A percentile compares a stretch with the other conserved stretches of the same genome.
Evolutionary conservation across 2,329 filamentous ascomycete genomes (phyloP).

Genomic region (Berkeleyomyces basicola): DNA sequence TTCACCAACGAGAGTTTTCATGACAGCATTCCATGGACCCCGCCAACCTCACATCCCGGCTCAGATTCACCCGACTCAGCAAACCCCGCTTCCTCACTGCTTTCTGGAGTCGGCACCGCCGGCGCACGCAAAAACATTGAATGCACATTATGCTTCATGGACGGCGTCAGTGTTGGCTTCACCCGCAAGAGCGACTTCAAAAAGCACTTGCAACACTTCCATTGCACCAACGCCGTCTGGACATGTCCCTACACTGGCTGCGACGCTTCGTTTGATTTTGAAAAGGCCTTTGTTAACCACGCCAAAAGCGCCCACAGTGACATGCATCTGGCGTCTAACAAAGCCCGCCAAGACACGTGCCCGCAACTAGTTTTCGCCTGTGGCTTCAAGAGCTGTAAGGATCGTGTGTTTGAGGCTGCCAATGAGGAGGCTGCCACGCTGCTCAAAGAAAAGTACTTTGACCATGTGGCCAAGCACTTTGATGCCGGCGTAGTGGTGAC

Average conservation of each 20-base stretch:
- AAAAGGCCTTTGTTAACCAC: constrained; percentile 29
- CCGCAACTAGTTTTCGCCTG: constrained; percentile 29
- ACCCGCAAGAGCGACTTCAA: constrained; percentile 32
- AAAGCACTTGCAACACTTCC: constrained; percentile 33
- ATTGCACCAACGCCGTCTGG: constrained; percentile 28
- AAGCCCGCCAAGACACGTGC: constrained; percentile 26
- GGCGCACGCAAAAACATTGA: constrained; percentile 18
- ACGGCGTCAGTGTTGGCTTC: constrained; percentile 29
- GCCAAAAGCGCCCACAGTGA: constrained; percentile 28
- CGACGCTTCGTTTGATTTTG: constrained; percentile 28
- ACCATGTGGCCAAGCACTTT: constrained; percentile 31
- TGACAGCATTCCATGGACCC: constrained; percentile 12
- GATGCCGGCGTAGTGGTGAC: constrained; percentile 27
- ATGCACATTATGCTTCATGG: constrained; percentile 30
- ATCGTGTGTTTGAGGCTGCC: constrained; percentile 26
- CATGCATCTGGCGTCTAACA: constrained; percentile 25
- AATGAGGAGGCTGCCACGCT: constrained; percentile 22
- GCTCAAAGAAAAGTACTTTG: constrained; percentile 28
- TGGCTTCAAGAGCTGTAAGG: constrained; percentile 27
- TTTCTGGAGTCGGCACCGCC: constrained; percentile 2
- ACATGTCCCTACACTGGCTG: constrained; percentile 27
- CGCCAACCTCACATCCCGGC: constrained; percentile 2
- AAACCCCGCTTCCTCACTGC: constrained; percentile 14
- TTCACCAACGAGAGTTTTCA: constrained; percentile 9
- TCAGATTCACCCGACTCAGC: constrained; percentile 12